Conservation (phyloP, 352 stramenopile species). For the Phytopythium kandeliae region DNA sequence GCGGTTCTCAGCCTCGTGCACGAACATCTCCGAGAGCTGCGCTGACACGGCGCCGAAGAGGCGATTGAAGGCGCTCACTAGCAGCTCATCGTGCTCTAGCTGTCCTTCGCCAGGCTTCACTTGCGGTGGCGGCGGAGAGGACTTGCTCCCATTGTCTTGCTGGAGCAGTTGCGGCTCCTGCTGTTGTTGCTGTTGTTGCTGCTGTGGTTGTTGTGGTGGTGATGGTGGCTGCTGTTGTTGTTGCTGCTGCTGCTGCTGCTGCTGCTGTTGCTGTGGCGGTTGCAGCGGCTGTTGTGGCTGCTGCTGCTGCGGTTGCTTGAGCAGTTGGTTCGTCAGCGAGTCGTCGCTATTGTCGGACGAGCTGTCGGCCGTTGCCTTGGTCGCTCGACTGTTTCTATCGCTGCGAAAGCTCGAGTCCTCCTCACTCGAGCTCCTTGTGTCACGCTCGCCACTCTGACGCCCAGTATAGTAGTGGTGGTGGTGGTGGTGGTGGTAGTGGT, state of each 20-base stretch:
- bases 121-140: constrained; percentile 31
- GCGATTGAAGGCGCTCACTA: constrained; percentile 57
- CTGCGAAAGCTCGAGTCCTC: not conserved
- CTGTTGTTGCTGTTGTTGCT: no score
- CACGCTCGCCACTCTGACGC: no score
- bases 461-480: no score
- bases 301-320: no score
- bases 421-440: no score
- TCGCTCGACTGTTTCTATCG: constrained; percentile 7
- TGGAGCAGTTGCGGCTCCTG: constrained; percentile 15
- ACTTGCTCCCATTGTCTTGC: constrained; percentile 24
- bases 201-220: no score
- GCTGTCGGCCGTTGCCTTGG: constrained; percentile 56
- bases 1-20: constrained; percentile 21
- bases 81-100: constrained; percentile 53
- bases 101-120: no score
- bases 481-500: not conserved
- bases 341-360: constrained; percentile 28
- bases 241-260: not conserved
- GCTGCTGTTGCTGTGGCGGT: constrained; percentile 1
- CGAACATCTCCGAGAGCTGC: constrained; percentile 33
- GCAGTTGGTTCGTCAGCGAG: constrained; percentile 11
- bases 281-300: not conserved
- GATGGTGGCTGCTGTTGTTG: no score
- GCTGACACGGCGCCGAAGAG: constrained; percentile 54